Evolutionary conservation across 208 protist genomes (phyloP), one percentile per base, ranked within the genome.

Genomic region (Trypanosoma caninum): DNA sequence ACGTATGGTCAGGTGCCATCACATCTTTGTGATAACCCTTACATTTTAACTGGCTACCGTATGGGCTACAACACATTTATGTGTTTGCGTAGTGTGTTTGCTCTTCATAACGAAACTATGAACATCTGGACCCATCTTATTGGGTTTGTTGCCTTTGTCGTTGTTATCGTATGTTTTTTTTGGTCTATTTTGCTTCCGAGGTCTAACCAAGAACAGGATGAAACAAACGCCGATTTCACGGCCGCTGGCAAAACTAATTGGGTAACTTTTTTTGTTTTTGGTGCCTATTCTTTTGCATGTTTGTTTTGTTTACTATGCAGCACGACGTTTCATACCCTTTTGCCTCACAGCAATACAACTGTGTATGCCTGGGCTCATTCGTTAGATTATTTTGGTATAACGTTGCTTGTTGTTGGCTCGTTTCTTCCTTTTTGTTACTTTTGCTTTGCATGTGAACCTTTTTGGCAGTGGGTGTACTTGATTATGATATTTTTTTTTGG

Each of bases 341-440:
- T 87, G 8, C 70, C 76, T 14, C 87, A 93, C 55, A 59, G 84
- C 51, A 85, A 60, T 51, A 74, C 76, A 50, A 58, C 65, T 6
- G 13, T 84, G 16, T 93, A 77, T 52, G 52, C 69, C 47, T 80
- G 72, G 37, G 77, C 78, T 6, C 87, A 93, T 74, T 61, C 82
- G 5, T 37, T 90, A 2, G 89, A 95, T 63, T 91, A 93, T 61
- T 91, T 84, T 65, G 89, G 82, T 37, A 95, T 95, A 50, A 92
- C 80, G 11, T 72, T 82, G 35, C 80, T 95, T 44, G 75, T 89
- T 23, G 82, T 89, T 27, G 78, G 84, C 27, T 91, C 82, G 22
- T 93, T 95, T 50, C 61, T 93, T 3, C 89, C 89, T 1, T 86
- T 93, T 52, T 88, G 81, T 60, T 93, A 79, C 59, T 90, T 89